Conservation (phyloP, 371 early-diverging fungal genomes). For the Haplosporangium sp. region DNA sequence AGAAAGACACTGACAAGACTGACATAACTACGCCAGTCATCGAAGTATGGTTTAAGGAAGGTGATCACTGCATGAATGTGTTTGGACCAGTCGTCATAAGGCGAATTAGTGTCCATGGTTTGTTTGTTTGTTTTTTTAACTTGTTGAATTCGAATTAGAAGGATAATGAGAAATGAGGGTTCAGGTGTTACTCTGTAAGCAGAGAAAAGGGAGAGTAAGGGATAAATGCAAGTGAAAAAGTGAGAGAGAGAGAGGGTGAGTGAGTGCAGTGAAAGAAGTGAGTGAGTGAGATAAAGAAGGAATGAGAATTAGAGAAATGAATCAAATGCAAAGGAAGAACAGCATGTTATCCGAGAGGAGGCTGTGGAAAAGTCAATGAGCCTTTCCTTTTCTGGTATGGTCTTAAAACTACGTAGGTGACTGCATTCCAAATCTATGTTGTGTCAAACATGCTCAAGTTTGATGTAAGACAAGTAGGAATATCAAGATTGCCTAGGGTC, state of each 20-base stretch:
- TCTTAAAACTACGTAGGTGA: too few relatives aligned
- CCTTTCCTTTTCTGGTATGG: too few relatives aligned
- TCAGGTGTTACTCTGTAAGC: neutral
- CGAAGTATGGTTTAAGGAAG: conserved; percentile 50
- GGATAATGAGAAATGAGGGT: neutral
- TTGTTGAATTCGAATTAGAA: neutral
- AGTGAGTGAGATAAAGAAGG: neutral
- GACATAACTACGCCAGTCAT: conserved; percentile 53
- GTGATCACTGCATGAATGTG: conserved; percentile 50
- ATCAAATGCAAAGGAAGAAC: too few relatives aligned
- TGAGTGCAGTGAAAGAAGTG: neutral
- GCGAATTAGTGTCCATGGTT: conserved; percentile 29
- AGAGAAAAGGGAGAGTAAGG: neutral
- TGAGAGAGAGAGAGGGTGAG: neutral
- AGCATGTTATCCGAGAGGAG: too few relatives aligned
- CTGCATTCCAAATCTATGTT: too few relatives aligned
- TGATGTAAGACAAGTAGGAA: too few relatives aligned
- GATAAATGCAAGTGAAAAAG: neutral
- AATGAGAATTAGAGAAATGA: neutral
- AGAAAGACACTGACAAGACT: conserved; percentile 35
- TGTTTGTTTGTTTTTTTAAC: neutral
- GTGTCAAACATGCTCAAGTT: too few relatives aligned
- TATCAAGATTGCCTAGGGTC: too few relatives aligned
- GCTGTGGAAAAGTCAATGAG: too few relatives aligned
- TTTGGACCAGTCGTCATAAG: conserved; percentile 45